A percentile compares a stretch with the other conserved stretches of the same genome.
Evolutionary conservation across 1,139 yeast species (phyloP).

Genomic region (Pichia sp.): DNA sequence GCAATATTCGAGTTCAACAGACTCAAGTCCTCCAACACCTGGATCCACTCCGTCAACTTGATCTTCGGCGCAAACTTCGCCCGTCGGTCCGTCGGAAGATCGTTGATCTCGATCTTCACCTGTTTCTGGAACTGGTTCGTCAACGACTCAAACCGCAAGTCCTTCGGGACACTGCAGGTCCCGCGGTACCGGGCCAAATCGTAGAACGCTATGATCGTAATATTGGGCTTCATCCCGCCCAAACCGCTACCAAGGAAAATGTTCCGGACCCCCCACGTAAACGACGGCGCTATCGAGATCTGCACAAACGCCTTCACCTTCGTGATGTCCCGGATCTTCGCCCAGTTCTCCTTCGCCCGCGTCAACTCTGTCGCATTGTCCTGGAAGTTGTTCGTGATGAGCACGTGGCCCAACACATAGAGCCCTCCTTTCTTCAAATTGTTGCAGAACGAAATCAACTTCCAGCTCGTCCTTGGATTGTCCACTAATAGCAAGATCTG

Average conservation of each 20-base stretch:
- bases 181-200: slow-evolving; percentile 42
- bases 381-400: slow-evolving; percentile 51
- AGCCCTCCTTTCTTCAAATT: slow-evolving; percentile 92
- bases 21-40: slow-evolving; percentile 84
- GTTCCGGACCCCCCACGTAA: slow-evolving; percentile 95
- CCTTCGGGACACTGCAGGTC: slow-evolving; percentile 21
- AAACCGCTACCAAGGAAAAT: slow-evolving; percentile 88
- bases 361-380: slow-evolving; percentile 62
- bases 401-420: slow-evolving; percentile 88
- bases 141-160: slow-evolving; percentile 24
- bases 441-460: slow-evolving; percentile 87
- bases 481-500: slow-evolving; percentile 84
- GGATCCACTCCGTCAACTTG: slow-evolving; percentile 81
- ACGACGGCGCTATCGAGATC: slow-evolving; percentile 77
- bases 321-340: slow-evolving; percentile 68
- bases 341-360: slow-evolving; percentile 78
- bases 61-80: slow-evolving; percentile 71
- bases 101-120: slow-evolving; percentile 28
- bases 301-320: slow-evolving; percentile 91
- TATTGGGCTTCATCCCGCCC: slow-evolving; percentile 97
- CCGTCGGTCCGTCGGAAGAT: slow-evolving; percentile 69
- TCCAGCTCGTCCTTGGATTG: slow-evolving; percentile 89
- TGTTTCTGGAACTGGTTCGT: slow-evolving; percentile 24
- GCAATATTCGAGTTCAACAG: slow-evolving; percentile 92
- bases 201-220: slow-evolving; percentile 84